Conservation (phyloP, 345 rosid genomes). For the Luvunga scandens region DNA sequence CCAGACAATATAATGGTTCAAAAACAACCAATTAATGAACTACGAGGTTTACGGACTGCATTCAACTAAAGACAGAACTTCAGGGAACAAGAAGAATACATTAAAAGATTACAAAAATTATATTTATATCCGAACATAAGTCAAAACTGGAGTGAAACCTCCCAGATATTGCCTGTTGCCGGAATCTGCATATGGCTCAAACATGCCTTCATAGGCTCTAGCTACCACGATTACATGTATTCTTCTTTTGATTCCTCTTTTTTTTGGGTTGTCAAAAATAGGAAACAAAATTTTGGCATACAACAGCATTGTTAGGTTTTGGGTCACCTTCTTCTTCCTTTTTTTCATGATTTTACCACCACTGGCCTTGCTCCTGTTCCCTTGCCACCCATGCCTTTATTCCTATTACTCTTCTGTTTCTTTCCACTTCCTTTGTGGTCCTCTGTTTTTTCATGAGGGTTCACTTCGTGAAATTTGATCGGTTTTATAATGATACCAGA, state of each 20-base stretch:
- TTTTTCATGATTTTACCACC: slow-evolving; percentile 16
- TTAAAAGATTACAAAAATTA: background rate
- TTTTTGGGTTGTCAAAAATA: background rate
- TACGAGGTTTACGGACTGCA: background rate
- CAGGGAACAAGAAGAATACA: background rate
- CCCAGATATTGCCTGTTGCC: background rate
- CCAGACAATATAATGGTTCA: too few species aligned
- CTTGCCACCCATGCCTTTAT: slow-evolving; percentile 17
- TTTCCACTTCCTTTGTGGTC: slow-evolving; percentile 31
- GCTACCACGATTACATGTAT: background rate
- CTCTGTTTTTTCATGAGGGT: slow-evolving; percentile 51
- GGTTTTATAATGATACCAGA: slow-evolving; percentile 79
- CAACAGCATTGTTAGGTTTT: background rate
- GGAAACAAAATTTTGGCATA: slow-evolving; percentile 5
- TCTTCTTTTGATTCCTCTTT: background rate
- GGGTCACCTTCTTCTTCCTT: too few species aligned
- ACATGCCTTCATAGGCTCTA: background rate
- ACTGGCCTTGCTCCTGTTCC: background rate
- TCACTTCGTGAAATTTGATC: slow-evolving; percentile 63
- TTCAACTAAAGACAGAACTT: background rate
- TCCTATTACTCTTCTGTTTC: slow-evolving; percentile 34
- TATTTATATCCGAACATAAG: background rate
- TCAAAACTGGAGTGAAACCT: background rate
- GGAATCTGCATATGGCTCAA: background rate
- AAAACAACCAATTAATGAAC: too few species aligned